Evolutionary conservation across 495 filamentous ascomycete species (phyloP).

Genomic region (Neurospora pannonica): DNA sequence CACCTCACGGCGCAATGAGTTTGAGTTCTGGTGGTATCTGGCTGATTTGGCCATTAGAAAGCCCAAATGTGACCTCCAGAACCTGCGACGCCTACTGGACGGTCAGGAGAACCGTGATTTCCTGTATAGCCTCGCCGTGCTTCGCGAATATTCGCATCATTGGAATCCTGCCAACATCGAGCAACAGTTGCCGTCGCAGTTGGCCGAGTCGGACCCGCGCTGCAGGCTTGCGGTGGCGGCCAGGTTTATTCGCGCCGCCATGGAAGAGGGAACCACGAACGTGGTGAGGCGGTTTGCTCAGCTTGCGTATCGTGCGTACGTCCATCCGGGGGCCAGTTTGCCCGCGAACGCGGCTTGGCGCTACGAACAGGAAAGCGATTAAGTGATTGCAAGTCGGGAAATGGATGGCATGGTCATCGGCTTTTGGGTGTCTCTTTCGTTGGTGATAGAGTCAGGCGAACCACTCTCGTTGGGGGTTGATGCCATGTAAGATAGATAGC

Average conservation of each 20-base stretch:
- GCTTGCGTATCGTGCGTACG: slow-evolving; percentile 47
- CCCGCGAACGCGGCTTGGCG: slow-evolving; percentile 7
- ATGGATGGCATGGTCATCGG: not conserved
- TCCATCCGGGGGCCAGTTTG: slow-evolving; percentile 30
- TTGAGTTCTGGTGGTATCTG: slow-evolving; percentile 74
- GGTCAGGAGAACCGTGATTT: slow-evolving; percentile 84
- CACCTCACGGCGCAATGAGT: slow-evolving; percentile 49
- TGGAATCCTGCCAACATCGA: slow-evolving; percentile 55
- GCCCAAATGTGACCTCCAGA: slow-evolving; percentile 41
- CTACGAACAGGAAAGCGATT: not conserved
- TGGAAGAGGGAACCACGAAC: slow-evolving; percentile 65
- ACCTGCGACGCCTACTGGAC: slow-evolving; percentile 58
- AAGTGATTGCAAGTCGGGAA: not conserved
- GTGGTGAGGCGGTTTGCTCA: slow-evolving; percentile 70
- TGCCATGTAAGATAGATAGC: not conserved
- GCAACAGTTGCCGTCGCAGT: slow-evolving; percentile 47
- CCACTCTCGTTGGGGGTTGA: not conserved
- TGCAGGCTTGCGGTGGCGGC: slow-evolving; percentile 71
- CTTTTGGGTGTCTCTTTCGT: not conserved
- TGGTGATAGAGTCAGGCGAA: not conserved
- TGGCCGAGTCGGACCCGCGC: slow-evolving; percentile 60
- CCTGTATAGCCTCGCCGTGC: slow-evolving; percentile 77
- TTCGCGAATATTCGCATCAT: slow-evolving; percentile 60
- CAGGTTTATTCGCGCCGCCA: slow-evolving; percentile 63
- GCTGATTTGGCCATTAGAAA: slow-evolving; percentile 50